Base-by-base conservation (phyloP, 805 yeast species). In the Saccharomycopsis olivae region DNA sequence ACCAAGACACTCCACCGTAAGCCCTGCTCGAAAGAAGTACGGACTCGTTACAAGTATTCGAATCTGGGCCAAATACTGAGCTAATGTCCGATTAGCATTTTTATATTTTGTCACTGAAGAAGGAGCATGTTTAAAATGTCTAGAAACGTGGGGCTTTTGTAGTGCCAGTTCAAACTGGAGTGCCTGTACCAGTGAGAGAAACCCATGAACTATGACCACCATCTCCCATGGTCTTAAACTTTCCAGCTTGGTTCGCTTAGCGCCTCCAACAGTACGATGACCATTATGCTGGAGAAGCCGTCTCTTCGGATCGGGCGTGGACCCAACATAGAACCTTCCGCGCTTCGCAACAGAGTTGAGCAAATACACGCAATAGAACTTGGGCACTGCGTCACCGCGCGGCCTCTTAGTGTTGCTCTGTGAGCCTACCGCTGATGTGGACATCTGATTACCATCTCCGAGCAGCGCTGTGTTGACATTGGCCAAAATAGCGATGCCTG, bases 121-220 rank as follows among this genome's bases (percentile, higher is more conserved):
- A n/a, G n/a, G n/a, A n/a, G n/a, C n/a, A n/a, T n/a, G n/a, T n/a
- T 25, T 52, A 3, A 83, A 73, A 51, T 75, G 84, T 29, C 86
- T 61, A 0, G 94, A 78, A 38, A 63, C 65, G 46, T 77, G 65
- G 1, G 78, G 63, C 55, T 83, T 92, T 49, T 84, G 94, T 73
- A 83, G 78, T 1, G 94, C 88, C 57, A 81, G 87, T 51, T 85
- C 95, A 56, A 84, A 84, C 55, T 76, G 88, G 38, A 85, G 57
- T 0, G 94, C 94, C 2, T 78, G 58, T 2, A 77, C 64, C 45
- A 72, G 74, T 5, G 75, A 72, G 0, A 85, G 85, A 52, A 85
- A 84, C 2, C 88, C 87, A 51, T 78, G 64, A 0, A 85, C 80
- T 2, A 76, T 50, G 40, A 72, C 45, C 0, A 68, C 54, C 78